Evolutionary conservation across 2,329 filamentous ascomycete species (phyloP).

Genomic region (Emmonsiellopsis sp.): DNA sequence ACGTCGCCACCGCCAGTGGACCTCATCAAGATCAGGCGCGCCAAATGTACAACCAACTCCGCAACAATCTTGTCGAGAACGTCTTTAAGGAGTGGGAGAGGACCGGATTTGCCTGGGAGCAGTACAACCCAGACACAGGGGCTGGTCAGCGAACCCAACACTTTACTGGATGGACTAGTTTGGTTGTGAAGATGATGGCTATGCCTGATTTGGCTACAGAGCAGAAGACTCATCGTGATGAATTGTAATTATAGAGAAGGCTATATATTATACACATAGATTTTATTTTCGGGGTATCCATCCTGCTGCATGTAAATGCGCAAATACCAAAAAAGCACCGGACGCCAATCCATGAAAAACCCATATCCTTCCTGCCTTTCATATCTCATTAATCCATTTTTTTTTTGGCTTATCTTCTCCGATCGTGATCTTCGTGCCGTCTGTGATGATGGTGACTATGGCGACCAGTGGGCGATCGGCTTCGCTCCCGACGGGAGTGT

Average conservation of each 20-base stretch:
- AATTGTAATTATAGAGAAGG: conserved; percentile 30
- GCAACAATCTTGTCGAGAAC: conserved; percentile 78
- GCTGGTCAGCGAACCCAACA: conserved; percentile 92
- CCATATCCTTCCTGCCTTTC: background rate
- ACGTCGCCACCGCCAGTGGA: conserved; percentile 53
- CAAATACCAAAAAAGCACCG: background rate
- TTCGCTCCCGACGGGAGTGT: conserved; percentile 16
- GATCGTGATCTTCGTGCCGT: conserved; percentile 19
- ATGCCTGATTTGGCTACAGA: conserved; percentile 60
- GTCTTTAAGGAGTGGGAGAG: conserved; percentile 80
- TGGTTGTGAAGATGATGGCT: conserved; percentile 94
- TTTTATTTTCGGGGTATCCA: background rate
- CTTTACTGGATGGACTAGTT: conserved; percentile 97
- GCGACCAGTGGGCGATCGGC: conserved; percentile 14
- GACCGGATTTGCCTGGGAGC: conserved; percentile 97
- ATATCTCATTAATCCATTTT: conserved; percentile 5
- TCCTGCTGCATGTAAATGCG: background rate
- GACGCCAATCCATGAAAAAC: background rate
- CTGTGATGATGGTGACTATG: conserved; percentile 19
- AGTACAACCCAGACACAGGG: conserved; percentile 91
- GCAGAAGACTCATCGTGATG: conserved; percentile 33
- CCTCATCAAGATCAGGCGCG: conserved; percentile 59
- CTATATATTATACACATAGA: conserved; percentile 8
- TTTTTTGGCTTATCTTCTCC: conserved; percentile 1
- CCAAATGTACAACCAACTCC: conserved; percentile 66